Evolutionary conservation across 345 rosid genomes (phyloP), one percentile per base, ranked within the genome.

Genomic region (Tarenaya hassleriana): DNA sequence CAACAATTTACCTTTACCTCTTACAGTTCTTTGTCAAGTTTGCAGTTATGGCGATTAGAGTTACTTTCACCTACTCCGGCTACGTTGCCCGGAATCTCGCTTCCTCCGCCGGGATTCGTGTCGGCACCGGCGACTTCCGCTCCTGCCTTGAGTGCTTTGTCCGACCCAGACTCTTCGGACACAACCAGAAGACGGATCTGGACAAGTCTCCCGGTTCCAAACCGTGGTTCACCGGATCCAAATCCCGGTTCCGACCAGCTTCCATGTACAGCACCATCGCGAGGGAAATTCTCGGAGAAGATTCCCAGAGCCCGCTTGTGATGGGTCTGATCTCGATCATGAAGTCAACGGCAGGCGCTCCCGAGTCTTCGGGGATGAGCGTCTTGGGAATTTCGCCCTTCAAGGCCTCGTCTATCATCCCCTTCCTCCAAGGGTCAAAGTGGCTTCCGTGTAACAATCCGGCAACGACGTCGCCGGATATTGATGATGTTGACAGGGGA

Each of bases 11-110:
- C 60, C 79, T 55, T 33, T 59, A 73, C 78, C 57, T 83, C 52
- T 1, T 75, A 56, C 17, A 57, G 47, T 59, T 83, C 8, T 21
- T 81, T 61, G 16, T 81, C 61, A 66, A 62, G 64, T 29, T 86
- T 34, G 52, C 58, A 20, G 2, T 17, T 1, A 88, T 88, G 97
- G 97, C 97, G 64, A 65, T 89, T 11, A 71, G 94, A 11, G 79
- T 75, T 9, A 76, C 90, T 57, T 17, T 83, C 49, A 62, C 73
- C 40, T 81, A 60, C 65, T 83, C 97, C 71, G 71, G 80, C 63
- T 78, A 73, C 68, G 75, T 67, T 55, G 90, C 82, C 58, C 79
- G 78, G 13, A 79, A 71, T 59, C 52, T 86, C 29, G 78, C 80
- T 29, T 41, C 18, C 31, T 41, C 79, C 66, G 81, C 84, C 75